Evolutionary conservation across 2,329 filamentous ascomycete genomes (phyloP).

Genomic region (Arachnopeziza araneosa): DNA sequence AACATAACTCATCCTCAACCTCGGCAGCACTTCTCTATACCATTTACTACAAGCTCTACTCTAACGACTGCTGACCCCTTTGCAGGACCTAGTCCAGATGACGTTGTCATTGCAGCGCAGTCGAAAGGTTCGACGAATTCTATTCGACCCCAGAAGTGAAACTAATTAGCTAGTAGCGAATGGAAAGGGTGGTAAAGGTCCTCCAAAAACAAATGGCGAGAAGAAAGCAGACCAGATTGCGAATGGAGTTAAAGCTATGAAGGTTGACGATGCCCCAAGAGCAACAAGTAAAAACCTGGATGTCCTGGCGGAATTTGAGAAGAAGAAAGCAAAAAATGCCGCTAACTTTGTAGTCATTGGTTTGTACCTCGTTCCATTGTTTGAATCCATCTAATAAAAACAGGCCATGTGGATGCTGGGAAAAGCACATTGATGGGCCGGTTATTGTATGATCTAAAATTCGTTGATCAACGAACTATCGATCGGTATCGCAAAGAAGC

Average conservation of each 20-base stretch:
- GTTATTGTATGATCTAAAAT: slow-evolving; percentile 81
- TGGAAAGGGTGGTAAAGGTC: slow-evolving; percentile 34
- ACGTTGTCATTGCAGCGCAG: slow-evolving; percentile 81
- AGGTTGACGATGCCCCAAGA: slow-evolving; percentile 47
- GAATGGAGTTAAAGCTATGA: slow-evolving; percentile 40
- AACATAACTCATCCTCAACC: slow-evolving; percentile 10
- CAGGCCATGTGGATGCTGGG: slow-evolving; percentile 92
- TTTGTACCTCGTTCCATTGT: slow-evolving; percentile 30
- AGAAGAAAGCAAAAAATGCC: slow-evolving; percentile 68
- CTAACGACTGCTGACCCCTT: slow-evolving; percentile 57
- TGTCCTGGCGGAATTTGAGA: slow-evolving; percentile 75
- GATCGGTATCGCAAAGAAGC: slow-evolving; percentile 87
- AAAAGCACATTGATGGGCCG: slow-evolving; percentile 98
- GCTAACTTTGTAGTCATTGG: slow-evolving; percentile 92
- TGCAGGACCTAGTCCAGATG: slow-evolving; percentile 83
- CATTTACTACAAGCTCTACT: slow-evolving; percentile 32
- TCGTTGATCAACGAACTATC: slow-evolving; percentile 81
- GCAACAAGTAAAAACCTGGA: slow-evolving; percentile 75
- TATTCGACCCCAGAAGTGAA: slow-evolving; percentile 24
- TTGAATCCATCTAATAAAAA: slow-evolving; percentile 11
- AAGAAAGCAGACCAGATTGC: slow-evolving; percentile 39
- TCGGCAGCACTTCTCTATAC: slow-evolving; percentile 32
- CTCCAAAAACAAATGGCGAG: slow-evolving; percentile 34
- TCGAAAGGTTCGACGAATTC: slow-evolving; percentile 67
- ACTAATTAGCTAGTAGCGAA: slow-evolving; percentile 39